Evolutionary conservation across 179 eudicot species (phyloP).

Genomic region (Silene vulgaris): DNA sequence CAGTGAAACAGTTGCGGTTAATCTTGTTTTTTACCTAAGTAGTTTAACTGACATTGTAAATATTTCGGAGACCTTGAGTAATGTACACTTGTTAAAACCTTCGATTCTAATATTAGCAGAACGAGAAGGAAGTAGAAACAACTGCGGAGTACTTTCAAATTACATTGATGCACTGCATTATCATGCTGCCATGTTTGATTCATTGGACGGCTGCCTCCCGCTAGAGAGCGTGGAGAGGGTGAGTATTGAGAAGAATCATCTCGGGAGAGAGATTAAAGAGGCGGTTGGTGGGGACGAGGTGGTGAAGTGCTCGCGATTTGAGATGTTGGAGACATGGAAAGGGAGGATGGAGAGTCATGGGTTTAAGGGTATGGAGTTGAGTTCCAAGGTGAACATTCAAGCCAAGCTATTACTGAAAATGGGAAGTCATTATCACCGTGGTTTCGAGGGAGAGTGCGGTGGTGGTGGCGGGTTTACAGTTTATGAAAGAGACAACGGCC

Average conservation of each 20-base stretch:
- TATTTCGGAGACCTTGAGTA: constrained; percentile 42
- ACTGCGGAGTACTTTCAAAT: constrained; percentile 42
- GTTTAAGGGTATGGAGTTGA: constrained; percentile 42
- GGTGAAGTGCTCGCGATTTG: constrained; percentile 33
- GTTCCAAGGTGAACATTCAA: constrained; percentile 54
- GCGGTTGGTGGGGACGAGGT: constrained; percentile 35
- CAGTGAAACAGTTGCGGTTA: constrained; percentile 61
- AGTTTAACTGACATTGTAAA: constrained; percentile 30
- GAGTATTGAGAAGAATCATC: constrained; percentile 63
- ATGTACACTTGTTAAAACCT: constrained; percentile 38
- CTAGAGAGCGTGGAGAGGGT: constrained; percentile 50
- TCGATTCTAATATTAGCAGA: constrained; percentile 53
- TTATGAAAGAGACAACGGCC: constrained; percentile 47
- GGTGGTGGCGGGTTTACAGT: constrained; percentile 57
- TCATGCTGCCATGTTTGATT: constrained; percentile 78
- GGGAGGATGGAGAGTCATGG: constrained; percentile 57
- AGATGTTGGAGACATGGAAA: constrained; percentile 63
- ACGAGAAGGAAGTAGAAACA: constrained; percentile 47
- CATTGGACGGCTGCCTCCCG: constrained; percentile 65
- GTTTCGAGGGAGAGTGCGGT: constrained; percentile 42
- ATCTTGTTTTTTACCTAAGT: constrained; percentile 46
- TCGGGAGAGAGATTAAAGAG: constrained; percentile 55
- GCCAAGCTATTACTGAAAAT: constrained; percentile 64
- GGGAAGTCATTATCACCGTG: constrained; percentile 49
- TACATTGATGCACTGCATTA: constrained; percentile 65